These are phyloP conservation scores for Penicillium sp. DNA, from an alignment of 2,329 filamentous ascomycete species.

Conservation along the genomic window DNA sequence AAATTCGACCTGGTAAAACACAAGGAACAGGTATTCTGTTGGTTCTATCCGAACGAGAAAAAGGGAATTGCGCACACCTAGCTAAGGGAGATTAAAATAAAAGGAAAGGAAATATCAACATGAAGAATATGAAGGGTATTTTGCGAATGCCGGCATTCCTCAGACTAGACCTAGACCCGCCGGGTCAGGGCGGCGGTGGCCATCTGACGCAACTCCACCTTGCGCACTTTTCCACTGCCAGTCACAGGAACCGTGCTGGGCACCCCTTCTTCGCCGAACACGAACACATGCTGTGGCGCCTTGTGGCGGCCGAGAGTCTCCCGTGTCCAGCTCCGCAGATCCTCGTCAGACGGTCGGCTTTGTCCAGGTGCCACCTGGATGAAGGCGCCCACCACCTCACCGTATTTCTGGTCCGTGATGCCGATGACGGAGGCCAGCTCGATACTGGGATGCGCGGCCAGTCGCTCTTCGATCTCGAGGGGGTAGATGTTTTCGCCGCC, in stretches of 20 bases:
- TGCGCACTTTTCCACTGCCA: slow-evolving; percentile 73
- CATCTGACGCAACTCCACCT: slow-evolving; percentile 59
- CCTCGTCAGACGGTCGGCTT: slow-evolving; percentile 53
- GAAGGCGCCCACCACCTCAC: slow-evolving; percentile 73
- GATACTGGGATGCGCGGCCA: slow-evolving; percentile 67
- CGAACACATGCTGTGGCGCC: slow-evolving; percentile 74
- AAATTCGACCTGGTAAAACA: not conserved
- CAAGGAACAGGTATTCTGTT: not conserved
- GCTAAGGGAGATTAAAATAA: not conserved
- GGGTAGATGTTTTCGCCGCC: slow-evolving; percentile 76
- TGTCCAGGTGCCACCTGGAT: slow-evolving; percentile 39
- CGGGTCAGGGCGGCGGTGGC: slow-evolving; percentile 48
- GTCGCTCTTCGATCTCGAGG: slow-evolving; percentile 74
- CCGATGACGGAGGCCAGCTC: slow-evolving; percentile 71
- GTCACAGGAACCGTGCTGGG: slow-evolving; percentile 62
- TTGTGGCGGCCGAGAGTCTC: slow-evolving; percentile 68
- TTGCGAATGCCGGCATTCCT: not conserved
- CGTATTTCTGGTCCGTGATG: slow-evolving; percentile 71
- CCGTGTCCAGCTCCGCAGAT: slow-evolving; percentile 67
- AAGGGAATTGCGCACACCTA: not conserved
- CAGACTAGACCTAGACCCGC: slow-evolving; percentile 16
- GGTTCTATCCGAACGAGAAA: not conserved
- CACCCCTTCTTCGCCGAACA: slow-evolving; percentile 68
- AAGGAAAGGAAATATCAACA: not conserved
- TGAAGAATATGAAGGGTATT: not conserved